These are phyloP conservation scores for Solanum hybrid DNA, from an alignment of 305 asterid species.

Conservation along the genomic window DNA sequence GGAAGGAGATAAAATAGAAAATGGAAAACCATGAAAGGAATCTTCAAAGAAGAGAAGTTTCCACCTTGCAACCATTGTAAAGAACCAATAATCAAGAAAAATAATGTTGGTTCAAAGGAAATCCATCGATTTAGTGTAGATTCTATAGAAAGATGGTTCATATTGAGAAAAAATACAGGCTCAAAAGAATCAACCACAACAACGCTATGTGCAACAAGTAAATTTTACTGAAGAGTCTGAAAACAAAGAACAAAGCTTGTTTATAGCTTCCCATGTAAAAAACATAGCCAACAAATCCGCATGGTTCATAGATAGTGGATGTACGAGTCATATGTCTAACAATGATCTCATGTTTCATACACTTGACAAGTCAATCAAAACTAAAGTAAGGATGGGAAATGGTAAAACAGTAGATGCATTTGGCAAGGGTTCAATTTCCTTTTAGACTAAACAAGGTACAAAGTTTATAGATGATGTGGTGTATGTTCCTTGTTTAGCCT, in stretches of 20 bases:
- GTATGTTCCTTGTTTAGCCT: background rate
- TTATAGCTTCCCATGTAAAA: background rate
- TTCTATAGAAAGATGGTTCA: background rate
- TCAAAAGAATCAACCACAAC: background rate
- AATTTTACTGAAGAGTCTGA: too few relatives aligned
- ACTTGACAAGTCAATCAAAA: background rate
- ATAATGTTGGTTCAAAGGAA: background rate
- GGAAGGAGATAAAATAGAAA: too few relatives aligned
- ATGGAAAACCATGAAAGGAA: too few relatives aligned
- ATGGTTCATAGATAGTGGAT: background rate
- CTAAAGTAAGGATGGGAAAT: background rate
- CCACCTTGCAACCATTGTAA: too few relatives aligned
- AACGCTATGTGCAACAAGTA: background rate
- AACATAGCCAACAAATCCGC: background rate
- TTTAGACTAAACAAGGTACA: too few relatives aligned
- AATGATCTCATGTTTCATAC: background rate
- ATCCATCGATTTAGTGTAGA: background rate
- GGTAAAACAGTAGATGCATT: background rate
- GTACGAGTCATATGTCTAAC: background rate
- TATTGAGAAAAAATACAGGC: background rate
- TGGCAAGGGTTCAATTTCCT: background rate
- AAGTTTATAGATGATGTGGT: background rate
- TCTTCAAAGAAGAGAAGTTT: too few relatives aligned
- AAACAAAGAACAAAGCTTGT: background rate
- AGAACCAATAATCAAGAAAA: background rate